Evolutionary conservation across 192 early-diverging fungal genomes (phyloP).

Genomic region (Ambispora gerdemannii): DNA sequence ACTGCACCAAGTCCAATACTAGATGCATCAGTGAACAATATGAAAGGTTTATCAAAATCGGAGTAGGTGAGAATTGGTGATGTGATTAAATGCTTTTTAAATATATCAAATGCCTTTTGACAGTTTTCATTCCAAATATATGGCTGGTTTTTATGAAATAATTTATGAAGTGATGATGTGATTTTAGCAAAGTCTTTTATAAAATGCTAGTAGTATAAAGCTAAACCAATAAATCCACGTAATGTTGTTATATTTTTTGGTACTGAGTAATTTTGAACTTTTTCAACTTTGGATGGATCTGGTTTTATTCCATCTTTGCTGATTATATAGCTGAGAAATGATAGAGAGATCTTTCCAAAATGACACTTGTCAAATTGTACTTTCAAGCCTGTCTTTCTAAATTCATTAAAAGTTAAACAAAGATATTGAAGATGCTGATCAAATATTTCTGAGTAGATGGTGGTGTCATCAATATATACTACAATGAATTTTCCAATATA

Average conservation of each 20-base stretch:
- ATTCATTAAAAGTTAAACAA: not conserved
- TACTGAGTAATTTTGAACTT: not conserved
- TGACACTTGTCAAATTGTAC: not conserved
- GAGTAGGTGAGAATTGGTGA: not conserved
- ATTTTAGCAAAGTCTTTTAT: no score
- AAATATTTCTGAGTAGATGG: conserved; percentile 31
- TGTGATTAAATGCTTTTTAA: not conserved
- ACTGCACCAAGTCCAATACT: no score
- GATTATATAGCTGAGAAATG: not conserved
- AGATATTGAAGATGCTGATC: conserved; percentile 27
- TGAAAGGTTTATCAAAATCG: no score
- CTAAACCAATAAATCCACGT: not conserved
- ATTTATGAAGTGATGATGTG: no score
- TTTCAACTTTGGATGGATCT: no score
- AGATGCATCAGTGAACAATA: no score
- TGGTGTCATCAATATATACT: conserved; percentile 31
- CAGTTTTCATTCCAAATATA: not conserved
- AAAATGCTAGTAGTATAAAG: not conserved
- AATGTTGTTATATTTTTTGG: not conserved
- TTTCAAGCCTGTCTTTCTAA: not conserved
- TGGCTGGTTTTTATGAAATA: no score
- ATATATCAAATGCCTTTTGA: not conserved
- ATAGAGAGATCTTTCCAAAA: not conserved
- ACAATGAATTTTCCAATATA: no score
- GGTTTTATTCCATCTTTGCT: not conserved